phyloP scores from a whole-genome alignment of 2,329 filamentous ascomycete species.

The Chaetomium globosum region DNA sequence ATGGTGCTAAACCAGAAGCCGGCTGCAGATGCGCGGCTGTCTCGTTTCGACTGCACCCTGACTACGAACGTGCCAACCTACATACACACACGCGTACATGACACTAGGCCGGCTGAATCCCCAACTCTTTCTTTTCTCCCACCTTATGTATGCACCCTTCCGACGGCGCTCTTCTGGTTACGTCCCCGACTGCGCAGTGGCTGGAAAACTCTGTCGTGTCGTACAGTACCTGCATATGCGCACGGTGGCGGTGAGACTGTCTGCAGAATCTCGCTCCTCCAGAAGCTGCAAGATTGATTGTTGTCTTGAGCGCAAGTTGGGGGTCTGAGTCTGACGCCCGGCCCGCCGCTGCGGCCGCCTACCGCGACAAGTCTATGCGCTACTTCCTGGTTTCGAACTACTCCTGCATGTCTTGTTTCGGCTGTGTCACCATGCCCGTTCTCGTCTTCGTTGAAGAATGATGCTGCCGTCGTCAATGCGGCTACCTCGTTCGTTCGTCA shows the following conservation, averaged over 20 bases:
- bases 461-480: not conserved
- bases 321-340: slow-evolving; percentile 6
- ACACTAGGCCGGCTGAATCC: not conserved
- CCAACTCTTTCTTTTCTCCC: not conserved
- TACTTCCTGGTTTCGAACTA: not conserved
- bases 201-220: not conserved
- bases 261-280: not conserved
- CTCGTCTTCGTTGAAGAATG: not conserved
- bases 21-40: not conserved
- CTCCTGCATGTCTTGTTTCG: not conserved
- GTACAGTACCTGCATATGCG: slow-evolving; percentile 5
- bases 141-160: not conserved
- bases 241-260: not conserved
- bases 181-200: not conserved
- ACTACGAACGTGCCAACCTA: not conserved
- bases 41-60: not conserved
- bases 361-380: not conserved
- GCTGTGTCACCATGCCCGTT: not conserved
- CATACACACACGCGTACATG: not conserved
- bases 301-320: not conserved
- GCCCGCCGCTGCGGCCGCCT: slow-evolving; percentile 1
- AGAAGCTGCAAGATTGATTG: not conserved
- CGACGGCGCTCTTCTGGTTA: not conserved
- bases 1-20: not conserved
- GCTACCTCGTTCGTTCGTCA: not conserved